These are phyloP conservation scores for Phyllosticta ampelicida DNA, from an alignment of 2,329 filamentous ascomycete genomes.

Conservation along the genomic window DNA sequence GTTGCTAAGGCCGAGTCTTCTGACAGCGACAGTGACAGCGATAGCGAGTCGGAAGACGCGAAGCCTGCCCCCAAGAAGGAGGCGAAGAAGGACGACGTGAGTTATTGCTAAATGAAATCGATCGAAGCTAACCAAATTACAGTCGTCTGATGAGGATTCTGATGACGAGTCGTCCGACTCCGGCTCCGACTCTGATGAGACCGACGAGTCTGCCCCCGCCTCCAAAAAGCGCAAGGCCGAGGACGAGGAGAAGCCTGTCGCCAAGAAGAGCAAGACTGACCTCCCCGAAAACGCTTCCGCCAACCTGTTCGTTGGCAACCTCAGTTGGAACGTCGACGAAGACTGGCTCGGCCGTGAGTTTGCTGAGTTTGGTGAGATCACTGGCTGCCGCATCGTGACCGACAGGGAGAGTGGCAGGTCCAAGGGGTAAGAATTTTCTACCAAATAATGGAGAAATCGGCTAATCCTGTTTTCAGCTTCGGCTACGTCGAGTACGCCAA, in stretches of 20 bases:
- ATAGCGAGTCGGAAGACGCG: constrained; percentile 13
- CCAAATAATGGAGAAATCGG: constrained; percentile 8
- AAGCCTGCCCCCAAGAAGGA: constrained; percentile 3
- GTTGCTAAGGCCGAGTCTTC: constrained; percentile 10
- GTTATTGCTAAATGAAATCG: neutral
- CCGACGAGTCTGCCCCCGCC: constrained; percentile 19
- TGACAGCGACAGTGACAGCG: neutral
- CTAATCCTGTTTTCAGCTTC: constrained; percentile 43
- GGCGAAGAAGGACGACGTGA: neutral
- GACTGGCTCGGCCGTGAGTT: constrained; percentile 72
- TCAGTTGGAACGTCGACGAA: constrained; percentile 86
- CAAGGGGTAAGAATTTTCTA: constrained; percentile 50
- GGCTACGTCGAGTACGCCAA: constrained; percentile 83
- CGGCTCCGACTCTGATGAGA: constrained; percentile 12
- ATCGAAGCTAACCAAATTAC: neutral
- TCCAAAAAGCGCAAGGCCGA: constrained; percentile 61
- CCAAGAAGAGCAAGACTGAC: constrained; percentile 61
- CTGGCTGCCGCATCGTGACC: constrained; percentile 67
- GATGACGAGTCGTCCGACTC: constrained; percentile 6
- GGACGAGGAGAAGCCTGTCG: constrained; percentile 37
- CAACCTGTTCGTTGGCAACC: constrained; percentile 81
- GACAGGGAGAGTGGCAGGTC: constrained; percentile 73
- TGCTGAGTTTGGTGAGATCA: constrained; percentile 63
- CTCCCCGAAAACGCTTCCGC: constrained; percentile 34
- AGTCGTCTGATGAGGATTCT: constrained; percentile 1